A percentile compares a stretch with the other conserved stretches of the same genome.
Evolutionary conservation across 192 early-diverging fungal genomes (phyloP).

Genomic region (Podila verticillata): DNA sequence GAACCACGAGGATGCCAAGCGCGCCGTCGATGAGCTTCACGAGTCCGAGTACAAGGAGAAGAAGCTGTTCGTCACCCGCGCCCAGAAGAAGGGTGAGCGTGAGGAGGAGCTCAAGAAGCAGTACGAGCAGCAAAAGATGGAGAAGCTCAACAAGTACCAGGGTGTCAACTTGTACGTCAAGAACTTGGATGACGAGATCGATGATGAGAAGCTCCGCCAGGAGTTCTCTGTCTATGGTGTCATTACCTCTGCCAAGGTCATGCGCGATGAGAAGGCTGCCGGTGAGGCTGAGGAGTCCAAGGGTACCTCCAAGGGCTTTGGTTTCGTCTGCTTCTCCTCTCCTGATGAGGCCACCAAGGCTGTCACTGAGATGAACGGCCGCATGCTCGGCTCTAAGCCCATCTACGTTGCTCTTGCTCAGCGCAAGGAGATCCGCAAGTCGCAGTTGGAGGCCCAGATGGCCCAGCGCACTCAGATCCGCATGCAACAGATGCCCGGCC

Average conservation of each 20-base stretch:
- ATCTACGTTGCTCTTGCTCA: slow-evolving; percentile 98
- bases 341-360: slow-evolving; percentile 99
- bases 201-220: slow-evolving; percentile 96
- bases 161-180: slow-evolving; percentile 99
- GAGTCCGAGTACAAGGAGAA: slow-evolving; percentile 92
- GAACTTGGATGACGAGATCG: slow-evolving; percentile 96
- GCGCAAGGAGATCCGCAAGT: slow-evolving; percentile 95
- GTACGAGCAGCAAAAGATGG: slow-evolving; percentile 94
- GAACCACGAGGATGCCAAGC: slow-evolving; percentile 87
- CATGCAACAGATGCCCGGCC: slow-evolving; percentile 74
- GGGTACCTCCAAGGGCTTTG: slow-evolving; percentile 89
- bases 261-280: slow-evolving; percentile 89
- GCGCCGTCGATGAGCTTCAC: slow-evolving; percentile 92
- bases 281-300: slow-evolving; percentile 41
- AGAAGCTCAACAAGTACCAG: slow-evolving; percentile 98
- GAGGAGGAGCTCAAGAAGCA: slow-evolving; percentile 95
- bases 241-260: slow-evolving; percentile 98
- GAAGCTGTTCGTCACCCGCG: slow-evolving; percentile 94
- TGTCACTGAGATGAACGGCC: slow-evolving; percentile 98
- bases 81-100: slow-evolving; percentile 99
- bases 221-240: slow-evolving; percentile 96
- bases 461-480: slow-evolving; percentile 89
- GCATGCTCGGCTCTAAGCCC: slow-evolving; percentile 94
- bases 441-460: slow-evolving; percentile 96
- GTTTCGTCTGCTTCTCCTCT: slow-evolving; percentile 99